These are phyloP conservation scores for Cicer bijugum DNA, from an alignment of 306 rosid species.

Conservation along the genomic window DNA sequence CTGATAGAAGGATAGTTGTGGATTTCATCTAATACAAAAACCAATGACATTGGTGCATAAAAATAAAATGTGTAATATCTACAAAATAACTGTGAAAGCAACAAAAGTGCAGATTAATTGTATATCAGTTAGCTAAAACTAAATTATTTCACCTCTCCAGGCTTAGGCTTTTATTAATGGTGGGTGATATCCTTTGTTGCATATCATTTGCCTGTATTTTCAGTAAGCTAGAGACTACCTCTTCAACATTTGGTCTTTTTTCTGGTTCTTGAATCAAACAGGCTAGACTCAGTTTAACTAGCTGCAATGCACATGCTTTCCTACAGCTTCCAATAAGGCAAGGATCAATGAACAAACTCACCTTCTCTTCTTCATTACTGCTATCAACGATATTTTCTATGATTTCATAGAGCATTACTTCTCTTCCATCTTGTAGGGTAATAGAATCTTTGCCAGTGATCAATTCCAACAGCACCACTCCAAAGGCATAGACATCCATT, in stretches of 20 bases:
- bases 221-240: constrained; percentile 49
- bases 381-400: constrained; percentile 40
- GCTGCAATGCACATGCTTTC: constrained; percentile 45
- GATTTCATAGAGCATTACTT: constrained; percentile 51
- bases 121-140: background rate
- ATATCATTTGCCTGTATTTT: constrained; percentile 40
- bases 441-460: constrained; percentile 58
- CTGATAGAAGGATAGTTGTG: background rate
- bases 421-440: constrained; percentile 50
- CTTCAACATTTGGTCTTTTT: constrained; percentile 50
- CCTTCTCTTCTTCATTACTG: constrained; percentile 46
- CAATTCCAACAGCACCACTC: constrained; percentile 67
- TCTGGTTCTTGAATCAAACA: constrained; percentile 55
- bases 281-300: constrained; percentile 55
- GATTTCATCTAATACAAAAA: constrained; percentile 12
- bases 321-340: constrained; percentile 42
- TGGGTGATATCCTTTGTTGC: constrained; percentile 10
- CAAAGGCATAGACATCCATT: constrained; percentile 69
- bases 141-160: constrained; percentile 40
- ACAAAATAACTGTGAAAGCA: background rate
- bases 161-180: constrained; percentile 9
- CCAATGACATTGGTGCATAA: background rate
- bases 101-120: background rate
- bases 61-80: background rate
- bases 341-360: constrained; percentile 53